These are phyloP conservation scores for Gardenia jasminoides DNA, from an alignment of 257 asterid genomes.

Conservation along the genomic window DNA sequence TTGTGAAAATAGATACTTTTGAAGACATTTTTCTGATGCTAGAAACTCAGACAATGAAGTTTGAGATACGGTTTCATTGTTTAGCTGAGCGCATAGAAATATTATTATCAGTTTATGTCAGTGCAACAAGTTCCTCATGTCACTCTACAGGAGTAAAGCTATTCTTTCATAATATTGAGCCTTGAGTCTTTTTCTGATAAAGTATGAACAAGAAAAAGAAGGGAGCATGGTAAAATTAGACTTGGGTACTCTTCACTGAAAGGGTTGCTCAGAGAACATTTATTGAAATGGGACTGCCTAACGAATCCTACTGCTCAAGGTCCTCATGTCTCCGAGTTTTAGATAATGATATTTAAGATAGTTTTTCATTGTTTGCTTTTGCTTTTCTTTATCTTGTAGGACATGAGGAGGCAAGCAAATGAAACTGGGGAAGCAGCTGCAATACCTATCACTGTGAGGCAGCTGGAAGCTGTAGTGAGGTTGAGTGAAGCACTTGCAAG, in stretches of 20 bases:
- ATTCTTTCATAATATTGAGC: neutral
- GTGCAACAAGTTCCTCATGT: neutral
- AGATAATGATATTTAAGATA: neutral
- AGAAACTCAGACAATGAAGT: neutral
- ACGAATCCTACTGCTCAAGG: neutral
- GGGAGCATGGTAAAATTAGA: neutral
- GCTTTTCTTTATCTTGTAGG: conserved; percentile 43
- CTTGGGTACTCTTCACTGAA: too few relatives aligned
- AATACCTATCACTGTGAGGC: conserved; percentile 98
- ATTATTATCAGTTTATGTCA: neutral
- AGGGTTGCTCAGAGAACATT: neutral
- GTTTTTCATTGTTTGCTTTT: neutral
- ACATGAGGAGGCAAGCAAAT: conserved; percentile 89
- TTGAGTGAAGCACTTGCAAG: conserved; percentile 92
- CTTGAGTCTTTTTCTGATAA: neutral
- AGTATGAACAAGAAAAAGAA: neutral
- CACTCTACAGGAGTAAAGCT: neutral
- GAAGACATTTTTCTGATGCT: neutral
- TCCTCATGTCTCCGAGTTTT: neutral
- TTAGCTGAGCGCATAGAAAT: neutral
- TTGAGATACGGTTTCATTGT: neutral
- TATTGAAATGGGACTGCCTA: neutral
- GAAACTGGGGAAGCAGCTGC: conserved; percentile 87
- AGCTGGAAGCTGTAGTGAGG: conserved; percentile 94
- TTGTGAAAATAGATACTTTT: too few relatives aligned